phyloP scores from a whole-genome alignment of 805 yeast species.

The Komagataella pseudopastoris region DNA sequence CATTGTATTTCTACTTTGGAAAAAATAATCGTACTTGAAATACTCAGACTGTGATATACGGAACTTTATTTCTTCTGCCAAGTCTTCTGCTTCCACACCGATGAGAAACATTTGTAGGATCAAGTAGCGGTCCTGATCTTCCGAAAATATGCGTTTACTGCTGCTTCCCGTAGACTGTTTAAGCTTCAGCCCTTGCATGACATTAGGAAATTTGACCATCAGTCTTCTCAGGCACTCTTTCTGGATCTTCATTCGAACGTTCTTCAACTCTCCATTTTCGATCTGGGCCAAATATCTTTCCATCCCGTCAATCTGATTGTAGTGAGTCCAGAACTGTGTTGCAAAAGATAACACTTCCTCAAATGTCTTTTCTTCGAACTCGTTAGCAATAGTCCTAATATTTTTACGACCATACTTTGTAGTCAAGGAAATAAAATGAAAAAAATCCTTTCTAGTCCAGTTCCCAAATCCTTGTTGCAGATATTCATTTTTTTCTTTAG shows the following conservation, averaged over 20 bases:
- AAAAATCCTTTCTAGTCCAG: conserved; percentile 69
- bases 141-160: conserved; percentile 57
- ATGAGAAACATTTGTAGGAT: conserved; percentile 65
- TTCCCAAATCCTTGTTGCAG: conserved; percentile 44
- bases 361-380: conserved; percentile 39
- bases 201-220: conserved; percentile 64
- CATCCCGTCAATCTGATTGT: conserved; percentile 48
- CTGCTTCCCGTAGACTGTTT: conserved; percentile 60
- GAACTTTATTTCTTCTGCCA: conserved; percentile 68
- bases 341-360: conserved; percentile 51
- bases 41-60: conserved; percentile 61
- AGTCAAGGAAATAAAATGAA: conserved; percentile 55
- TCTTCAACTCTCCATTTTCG: conserved; percentile 59
- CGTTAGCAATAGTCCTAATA: conserved; percentile 32
- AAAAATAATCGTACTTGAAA: conserved; percentile 79
- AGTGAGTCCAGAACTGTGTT: conserved; percentile 49
- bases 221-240: conserved; percentile 24
- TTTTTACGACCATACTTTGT: conserved; percentile 53
- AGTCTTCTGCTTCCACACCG: conserved; percentile 69
- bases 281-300: conserved; percentile 63
- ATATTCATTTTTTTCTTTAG: conserved; percentile 33
- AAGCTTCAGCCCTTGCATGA: conserved; percentile 63
- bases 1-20: conserved; percentile 62
- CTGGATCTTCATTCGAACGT: conserved; percentile 39
- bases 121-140: conserved; percentile 84